Evolutionary conservation across 257 asterid genomes (phyloP).

Genomic region (Capsicum baccatum): DNA sequence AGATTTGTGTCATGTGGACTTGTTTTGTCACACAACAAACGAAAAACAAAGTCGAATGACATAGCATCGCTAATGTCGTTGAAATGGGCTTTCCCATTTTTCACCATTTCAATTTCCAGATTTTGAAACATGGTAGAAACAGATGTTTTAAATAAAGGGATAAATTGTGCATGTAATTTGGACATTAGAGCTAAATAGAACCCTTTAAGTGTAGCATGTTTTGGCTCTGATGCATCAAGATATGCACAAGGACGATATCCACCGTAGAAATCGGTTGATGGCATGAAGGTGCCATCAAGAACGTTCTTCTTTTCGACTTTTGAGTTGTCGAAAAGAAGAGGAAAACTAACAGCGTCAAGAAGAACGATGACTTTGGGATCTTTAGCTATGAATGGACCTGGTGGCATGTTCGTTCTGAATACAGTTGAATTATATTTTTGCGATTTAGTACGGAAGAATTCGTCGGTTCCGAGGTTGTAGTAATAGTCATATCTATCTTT

Average conservation of each 20-base stretch:
- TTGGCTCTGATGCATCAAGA: slow-evolving; percentile 64
- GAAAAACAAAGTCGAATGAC: slow-evolving; percentile 75
- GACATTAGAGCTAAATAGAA: slow-evolving; percentile 47
- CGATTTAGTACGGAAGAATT: slow-evolving; percentile 50
- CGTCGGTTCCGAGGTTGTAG: slow-evolving; percentile 53
- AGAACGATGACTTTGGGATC: slow-evolving; percentile 50
- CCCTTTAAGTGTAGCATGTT: slow-evolving; percentile 53
- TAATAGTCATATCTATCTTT: slow-evolving; percentile 52
- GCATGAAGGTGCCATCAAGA: slow-evolving; percentile 82
- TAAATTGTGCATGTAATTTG: slow-evolving; percentile 38
- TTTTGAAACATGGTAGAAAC: slow-evolving; percentile 45
- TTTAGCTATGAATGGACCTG: slow-evolving; percentile 59
- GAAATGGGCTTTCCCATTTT: slow-evolving; percentile 49
- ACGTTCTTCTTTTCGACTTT: slow-evolving; percentile 67
- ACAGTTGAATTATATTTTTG: slow-evolving; percentile 57
- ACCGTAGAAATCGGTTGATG: slow-evolving; percentile 67
- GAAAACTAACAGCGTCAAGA: slow-evolving; percentile 73
- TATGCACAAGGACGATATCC: slow-evolving; percentile 76
- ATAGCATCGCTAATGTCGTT: slow-evolving; percentile 50
- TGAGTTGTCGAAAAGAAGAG: slow-evolving; percentile 70
- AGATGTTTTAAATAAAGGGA: slow-evolving; percentile 53
- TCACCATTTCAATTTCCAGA: slow-evolving; percentile 54
- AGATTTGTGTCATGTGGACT: slow-evolving; percentile 44
- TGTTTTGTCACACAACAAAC: slow-evolving; percentile 50
- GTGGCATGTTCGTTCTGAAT: slow-evolving; percentile 54